phyloP scores from a whole-genome alignment of 805 yeast species.

The Lachancea waltii region DNA sequence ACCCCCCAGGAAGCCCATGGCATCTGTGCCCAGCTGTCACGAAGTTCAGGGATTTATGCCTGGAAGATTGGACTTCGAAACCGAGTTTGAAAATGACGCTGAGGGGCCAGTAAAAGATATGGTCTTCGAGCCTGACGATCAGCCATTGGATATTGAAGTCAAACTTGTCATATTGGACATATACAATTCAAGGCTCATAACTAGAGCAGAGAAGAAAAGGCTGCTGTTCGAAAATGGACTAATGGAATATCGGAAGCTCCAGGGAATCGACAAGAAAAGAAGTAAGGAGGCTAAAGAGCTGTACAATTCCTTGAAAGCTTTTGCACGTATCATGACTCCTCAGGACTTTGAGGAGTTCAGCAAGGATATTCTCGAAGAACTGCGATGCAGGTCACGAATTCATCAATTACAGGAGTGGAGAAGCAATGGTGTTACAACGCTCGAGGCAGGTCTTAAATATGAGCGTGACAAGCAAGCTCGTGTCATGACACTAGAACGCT shows the following conservation, averaged over 20 bases:
- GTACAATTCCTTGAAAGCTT: slow-evolving; percentile 67
- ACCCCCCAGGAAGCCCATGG: slow-evolving; percentile 80
- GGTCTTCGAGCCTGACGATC: slow-evolving; percentile 92
- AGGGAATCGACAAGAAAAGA: slow-evolving; percentile 76
- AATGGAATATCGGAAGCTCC: slow-evolving; percentile 77
- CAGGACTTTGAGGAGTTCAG: slow-evolving; percentile 73
- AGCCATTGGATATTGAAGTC: slow-evolving; percentile 79
- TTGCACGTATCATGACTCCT: slow-evolving; percentile 71
- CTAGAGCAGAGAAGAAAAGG: slow-evolving; percentile 91
- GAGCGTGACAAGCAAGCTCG: slow-evolving; percentile 82
- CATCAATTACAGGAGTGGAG: slow-evolving; percentile 93
- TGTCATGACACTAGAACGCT: slow-evolving; percentile 53
- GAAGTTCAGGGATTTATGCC: slow-evolving; percentile 99
- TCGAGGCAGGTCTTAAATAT: slow-evolving; percentile 76
- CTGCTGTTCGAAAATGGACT: slow-evolving; percentile 67
- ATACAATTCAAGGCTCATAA: slow-evolving; percentile 80
- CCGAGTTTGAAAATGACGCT: slow-evolving; percentile 95
- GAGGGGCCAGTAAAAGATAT: slow-evolving; percentile 91
- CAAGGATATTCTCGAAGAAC: slow-evolving; percentile 68
- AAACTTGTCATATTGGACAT: slow-evolving; percentile 83
- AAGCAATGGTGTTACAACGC: slow-evolving; percentile 74
- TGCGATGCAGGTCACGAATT: slow-evolving; percentile 71
- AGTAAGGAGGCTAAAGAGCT: slow-evolving; percentile 86
- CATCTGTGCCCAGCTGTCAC: slow-evolving; percentile 93
- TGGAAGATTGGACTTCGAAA: slow-evolving; percentile 93